phyloP scores from a whole-genome alignment of 208 protist genomes.

The Leishmania arabica region DNA sequence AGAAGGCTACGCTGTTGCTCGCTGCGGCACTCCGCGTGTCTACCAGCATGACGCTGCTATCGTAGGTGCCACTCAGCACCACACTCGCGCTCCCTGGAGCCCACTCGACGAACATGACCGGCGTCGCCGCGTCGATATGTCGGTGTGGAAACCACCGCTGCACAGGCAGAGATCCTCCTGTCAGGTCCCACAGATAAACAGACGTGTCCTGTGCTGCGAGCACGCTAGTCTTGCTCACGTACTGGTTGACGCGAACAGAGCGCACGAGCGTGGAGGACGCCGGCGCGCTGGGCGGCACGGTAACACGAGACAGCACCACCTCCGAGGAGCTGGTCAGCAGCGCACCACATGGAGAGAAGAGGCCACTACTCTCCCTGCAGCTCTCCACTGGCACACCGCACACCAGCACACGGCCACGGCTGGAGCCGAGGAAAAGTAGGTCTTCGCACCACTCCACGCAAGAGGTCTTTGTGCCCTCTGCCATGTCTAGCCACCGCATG shows the following conservation, averaged over 20 bases:
- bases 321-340: conserved; percentile 36
- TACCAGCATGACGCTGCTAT: conserved; percentile 61
- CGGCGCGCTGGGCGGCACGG: conserved; percentile 56
- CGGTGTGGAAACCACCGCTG: conserved; percentile 53
- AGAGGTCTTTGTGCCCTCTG: conserved; percentile 34
- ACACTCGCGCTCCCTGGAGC: conserved; percentile 59
- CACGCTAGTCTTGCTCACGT: conserved; percentile 39
- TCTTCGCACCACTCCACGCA: conserved; percentile 71
- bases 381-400: conserved; percentile 36
- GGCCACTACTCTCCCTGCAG: conserved; percentile 28
- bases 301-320: conserved; percentile 49
- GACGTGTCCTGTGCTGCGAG: conserved; percentile 43
- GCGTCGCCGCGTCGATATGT: conserved; percentile 27
- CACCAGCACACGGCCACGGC: conserved; percentile 70
- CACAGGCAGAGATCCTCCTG: conserved; percentile 44
- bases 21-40: conserved; percentile 44
- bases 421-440: conserved; percentile 65
- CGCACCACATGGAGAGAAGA: conserved; percentile 26
- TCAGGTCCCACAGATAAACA: conserved; percentile 75
- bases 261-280: conserved; percentile 70
- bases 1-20: conserved; percentile 25
- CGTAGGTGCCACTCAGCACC: conserved; percentile 74
- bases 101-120: conserved; percentile 75
- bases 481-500: conserved; percentile 80
- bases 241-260: conserved; percentile 50